Base-by-base conservation (phyloP, 208 protist genomes). In the Leishmania tarentolae region DNA sequence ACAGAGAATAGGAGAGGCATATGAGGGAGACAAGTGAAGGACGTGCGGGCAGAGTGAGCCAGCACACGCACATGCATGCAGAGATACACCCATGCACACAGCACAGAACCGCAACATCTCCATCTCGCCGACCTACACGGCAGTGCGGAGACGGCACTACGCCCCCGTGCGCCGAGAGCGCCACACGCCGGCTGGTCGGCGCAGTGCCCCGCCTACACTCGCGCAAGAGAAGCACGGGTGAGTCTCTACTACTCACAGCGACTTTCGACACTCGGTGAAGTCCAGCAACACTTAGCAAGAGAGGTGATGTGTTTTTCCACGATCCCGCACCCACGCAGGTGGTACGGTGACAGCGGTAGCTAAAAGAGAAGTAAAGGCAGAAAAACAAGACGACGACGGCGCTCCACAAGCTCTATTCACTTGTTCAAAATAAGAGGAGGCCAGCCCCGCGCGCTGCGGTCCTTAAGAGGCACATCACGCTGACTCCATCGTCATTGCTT, bases 51-150 rank as follows among this genome's bases (percentile, higher is more conserved):
- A n/a, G 3, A 66, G 61, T 37, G n/a, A n/a, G 61, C 13, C 61
- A 4, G n/a, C 61, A 37, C 61, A 70, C 65, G 37, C 35, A 70
- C 65, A 70, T 0, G 21, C 37, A 44, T n/a, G 40, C 66, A 47
- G 21, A 35, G 31, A 21, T 95, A 31, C n/a, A n/a, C n/a, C n/a
- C n/a, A n/a, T 13, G 40, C 66, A 71, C 19, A 35, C 66, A 17
- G 15, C 19, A 0, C 66, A 47, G 46, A 35, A 71, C 37, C 37
- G 31, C 66, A 71, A 13, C 66, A 71, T 71, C 66, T 4, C 66
- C 3, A 71, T 46, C 1, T 13, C 66, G 66, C 66, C 11, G 31
- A 24, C 37, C 6, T 71, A 71, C 31, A 5, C 66, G 2, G 40
- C 66, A 71, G n/a, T 40, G 66, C 37, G 37, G 40, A 71, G 37